Evolutionary conservation across 306 rosid species (phyloP), one percentile per base, ranked within the genome.

Genomic region (Vigna reflexopilosa): DNA sequence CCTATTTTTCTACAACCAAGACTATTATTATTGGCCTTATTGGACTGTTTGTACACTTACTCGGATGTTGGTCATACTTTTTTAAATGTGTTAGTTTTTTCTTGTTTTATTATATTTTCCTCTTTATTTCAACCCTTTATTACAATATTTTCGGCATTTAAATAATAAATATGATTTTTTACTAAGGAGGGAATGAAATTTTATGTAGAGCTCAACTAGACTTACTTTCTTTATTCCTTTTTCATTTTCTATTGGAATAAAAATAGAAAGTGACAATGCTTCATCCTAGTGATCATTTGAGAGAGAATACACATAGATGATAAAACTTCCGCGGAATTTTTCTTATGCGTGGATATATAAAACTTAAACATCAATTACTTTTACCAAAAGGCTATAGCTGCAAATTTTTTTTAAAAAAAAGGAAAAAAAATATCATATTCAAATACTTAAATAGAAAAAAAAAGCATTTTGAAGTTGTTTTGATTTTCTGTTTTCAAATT

Each of bases 191-290:
- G 26, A 63, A 36, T 34, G 48, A 63, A 63, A n/a, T 36, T 62
- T 8, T 45, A 36, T n/a, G 45, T 63, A 34, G 28, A 34, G 14
- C 13, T 16, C n/a, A 34, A 36, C 69, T 4, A 30, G 7, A 63
- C 28, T 26, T 63, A 63, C 15, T 30, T 61, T 61, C 67, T 13
- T 14, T 62, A 32, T 32, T 30, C 67, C 24, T 62, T 63, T 36
- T 36, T n/a, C 69, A 36, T 63, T 63, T 63, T 63, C 15, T 8
- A 63, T 36, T 3, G 48, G 48, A 26, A 59, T 28, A 63, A 62
- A 32, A 32, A 62, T 15, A 62, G 45, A 62, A 62, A 63, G 69
- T n/a, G 48, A 36, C 69, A 63, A 36, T 63, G 45, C 47, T 32
- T 34, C 42, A 14, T 6, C 26, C 7, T 34, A 34, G n/a, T 19